Conservation (phyloP, 2,329 filamentous ascomycete species). For the Neonectria hederae region DNA sequence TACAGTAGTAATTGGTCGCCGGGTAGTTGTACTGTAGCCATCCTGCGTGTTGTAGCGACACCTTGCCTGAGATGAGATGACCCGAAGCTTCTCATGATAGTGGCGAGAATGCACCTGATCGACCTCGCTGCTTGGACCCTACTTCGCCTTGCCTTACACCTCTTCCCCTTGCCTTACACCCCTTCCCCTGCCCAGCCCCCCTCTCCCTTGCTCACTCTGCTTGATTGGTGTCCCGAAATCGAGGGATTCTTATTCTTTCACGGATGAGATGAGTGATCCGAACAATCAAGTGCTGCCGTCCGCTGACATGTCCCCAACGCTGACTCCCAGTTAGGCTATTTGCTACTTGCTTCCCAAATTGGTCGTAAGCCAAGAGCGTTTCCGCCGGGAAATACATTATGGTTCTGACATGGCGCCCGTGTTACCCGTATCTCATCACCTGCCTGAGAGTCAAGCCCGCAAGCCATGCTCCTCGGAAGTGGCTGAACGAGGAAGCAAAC, state of each 20-base stretch:
- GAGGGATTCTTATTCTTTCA: background rate
- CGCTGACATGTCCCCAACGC: background rate
- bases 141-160: background rate
- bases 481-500: background rate
- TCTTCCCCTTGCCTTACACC: background rate
- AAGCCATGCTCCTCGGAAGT: background rate
- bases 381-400: background rate
- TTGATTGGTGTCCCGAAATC: background rate
- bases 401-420: background rate
- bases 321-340: background rate
- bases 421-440: background rate
- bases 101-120: background rate
- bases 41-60: background rate
- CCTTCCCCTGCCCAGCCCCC: too few relatives aligned
- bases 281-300: background rate
- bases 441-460: background rate
- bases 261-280: background rate
- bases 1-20: background rate
- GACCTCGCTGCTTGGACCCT: background rate
- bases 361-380: background rate
- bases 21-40: background rate
- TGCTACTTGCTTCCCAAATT: background rate
- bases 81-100: background rate
- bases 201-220: background rate
- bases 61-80: background rate